A percentile compares a stretch with the other conserved stretches of the same genome.
Evolutionary conservation across 805 yeast genomes (phyloP).

Genomic region (Candida andamanensis): DNA sequence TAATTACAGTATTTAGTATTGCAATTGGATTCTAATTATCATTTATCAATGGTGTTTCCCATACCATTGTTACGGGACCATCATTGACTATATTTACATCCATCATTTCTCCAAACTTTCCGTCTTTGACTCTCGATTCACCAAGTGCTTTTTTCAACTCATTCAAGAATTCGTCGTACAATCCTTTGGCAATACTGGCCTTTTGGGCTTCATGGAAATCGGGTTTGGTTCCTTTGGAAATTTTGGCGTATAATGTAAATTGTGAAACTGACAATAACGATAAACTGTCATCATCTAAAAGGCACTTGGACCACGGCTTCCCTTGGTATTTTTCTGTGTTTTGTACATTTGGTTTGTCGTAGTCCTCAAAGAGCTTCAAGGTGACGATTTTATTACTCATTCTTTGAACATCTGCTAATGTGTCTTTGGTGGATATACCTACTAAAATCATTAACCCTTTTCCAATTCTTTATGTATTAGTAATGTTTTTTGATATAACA

Average conservation of each 20-base stretch:
- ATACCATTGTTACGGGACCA: conserved; percentile 86
- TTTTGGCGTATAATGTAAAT: conserved; percentile 80
- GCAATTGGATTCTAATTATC: too few species aligned
- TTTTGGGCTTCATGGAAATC: conserved; percentile 91
- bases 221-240: conserved; percentile 90
- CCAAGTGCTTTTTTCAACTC: conserved; percentile 45
- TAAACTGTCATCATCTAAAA: conserved; percentile 59
- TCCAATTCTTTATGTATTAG: conserved; percentile 36
- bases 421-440: conserved; percentile 78
- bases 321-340: conserved; percentile 40
- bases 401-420: conserved; percentile 64
- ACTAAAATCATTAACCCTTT: conserved; percentile 77
- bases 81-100: conserved; percentile 83
- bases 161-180: conserved; percentile 51
- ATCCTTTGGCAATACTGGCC: conserved; percentile 51
- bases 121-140: conserved; percentile 67
- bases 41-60: conserved; percentile 48
- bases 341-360: conserved; percentile 41
- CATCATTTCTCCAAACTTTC: conserved; percentile 97
- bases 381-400: conserved; percentile 62
- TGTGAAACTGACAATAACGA: conserved; percentile 86
- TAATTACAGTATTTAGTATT: conserved; percentile 1
- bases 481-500: not conserved
- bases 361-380: conserved; percentile 70
- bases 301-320: conserved; percentile 68